These are phyloP conservation scores for Toxicodendron radicans DNA, from an alignment of 345 rosid genomes.

Conservation along the genomic window DNA sequence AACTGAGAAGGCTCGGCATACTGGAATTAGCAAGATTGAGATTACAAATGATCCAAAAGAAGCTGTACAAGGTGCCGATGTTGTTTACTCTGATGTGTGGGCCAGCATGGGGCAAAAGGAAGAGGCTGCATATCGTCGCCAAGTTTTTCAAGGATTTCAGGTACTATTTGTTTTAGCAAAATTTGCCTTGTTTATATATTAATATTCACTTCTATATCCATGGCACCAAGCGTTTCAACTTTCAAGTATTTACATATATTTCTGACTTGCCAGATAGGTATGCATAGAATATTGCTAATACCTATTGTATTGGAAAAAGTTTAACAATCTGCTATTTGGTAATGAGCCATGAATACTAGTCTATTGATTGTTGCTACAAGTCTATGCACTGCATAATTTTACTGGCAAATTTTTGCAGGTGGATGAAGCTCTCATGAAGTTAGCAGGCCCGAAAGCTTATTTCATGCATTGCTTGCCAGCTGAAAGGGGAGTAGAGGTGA, in stretches of 20 bases:
- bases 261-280: neutral
- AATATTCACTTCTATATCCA: neutral
- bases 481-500: constrained; percentile 91
- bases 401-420: constrained; percentile 48
- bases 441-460: constrained; percentile 82
- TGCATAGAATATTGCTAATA: neutral
- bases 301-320: neutral
- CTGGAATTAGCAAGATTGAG: constrained; percentile 91
- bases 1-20: constrained; percentile 64
- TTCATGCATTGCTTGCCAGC: constrained; percentile 99
- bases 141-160: constrained; percentile 94
- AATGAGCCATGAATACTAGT: neutral
- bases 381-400: neutral
- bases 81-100: constrained; percentile 99
- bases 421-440: constrained; percentile 77
- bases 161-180: constrained; percentile 27
- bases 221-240: too few relatives aligned
- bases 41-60: constrained; percentile 82
- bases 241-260: neutral
- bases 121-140: constrained; percentile 79
- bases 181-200: neutral
- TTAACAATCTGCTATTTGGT: neutral
- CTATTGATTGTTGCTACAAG: neutral
- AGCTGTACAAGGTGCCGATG: constrained; percentile 89
- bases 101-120: constrained; percentile 99